Evolutionary conservation across 148 eudicot species (phyloP), one percentile per base, ranked within the genome.

Genomic region (Gaultheria prostrata): DNA sequence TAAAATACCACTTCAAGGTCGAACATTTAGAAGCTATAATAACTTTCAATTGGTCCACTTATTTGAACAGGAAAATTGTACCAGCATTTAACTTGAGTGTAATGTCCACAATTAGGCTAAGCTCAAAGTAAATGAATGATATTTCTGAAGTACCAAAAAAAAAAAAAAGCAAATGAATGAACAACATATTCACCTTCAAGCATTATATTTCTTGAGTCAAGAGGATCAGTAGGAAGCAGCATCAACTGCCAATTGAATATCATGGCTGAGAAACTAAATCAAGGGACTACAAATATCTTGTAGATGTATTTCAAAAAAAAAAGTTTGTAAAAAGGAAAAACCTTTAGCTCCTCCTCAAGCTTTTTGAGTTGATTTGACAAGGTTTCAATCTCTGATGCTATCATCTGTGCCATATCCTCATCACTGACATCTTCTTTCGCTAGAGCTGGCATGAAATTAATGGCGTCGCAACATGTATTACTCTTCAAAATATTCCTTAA

Each of bases 151-250:
- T 39, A 39, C 43, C 3, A 39, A 39, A 39, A 39, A 5, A 39
- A 39, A 39, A 39, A 39, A 39, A 8, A 26, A 20, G 46, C 12
- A 6, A 53, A 75, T 51, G 46, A 56, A 65, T 33, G 70, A 46
- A 73, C n/a, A 57, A 67, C 20, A 46, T 53, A 53, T 71, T 57
- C 77, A 97, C 99, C 99, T 97, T 97, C 98, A 82, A 97, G 93
- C 96, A 97, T 78, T 69, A 97, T 95, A 85, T 97, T 97, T 87
- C 98, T 90, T 65, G 93, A 76, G 92, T 97, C 96, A 78, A 97
- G 98, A 82, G 99, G 99, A 89, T 97, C 98, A 79, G 89, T 92
- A 39, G 99, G 99, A 85, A 97, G 90, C 70, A 97, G 94, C 90
- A 93, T 83, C 82, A 92, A 8, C 99, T 97, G 88, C 82, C 77